These are phyloP conservation scores for Phytophthora agathidicida DNA, from an alignment of 352 stramenopile genomes.

Conservation along the genomic window DNA sequence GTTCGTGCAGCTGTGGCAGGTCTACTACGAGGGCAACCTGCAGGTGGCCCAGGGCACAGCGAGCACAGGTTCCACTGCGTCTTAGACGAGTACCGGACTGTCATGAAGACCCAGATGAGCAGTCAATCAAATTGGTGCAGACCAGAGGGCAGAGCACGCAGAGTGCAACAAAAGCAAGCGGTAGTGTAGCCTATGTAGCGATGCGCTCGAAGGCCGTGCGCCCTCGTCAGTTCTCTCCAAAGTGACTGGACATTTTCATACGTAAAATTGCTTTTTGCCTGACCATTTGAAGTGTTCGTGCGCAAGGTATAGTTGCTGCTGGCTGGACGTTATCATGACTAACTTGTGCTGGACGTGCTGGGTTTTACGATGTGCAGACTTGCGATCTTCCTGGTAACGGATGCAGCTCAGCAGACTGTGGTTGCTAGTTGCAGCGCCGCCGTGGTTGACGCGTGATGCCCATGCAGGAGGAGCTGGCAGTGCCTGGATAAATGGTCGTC, in stretches of 20 bases:
- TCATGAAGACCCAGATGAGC: slow-evolving; percentile 20
- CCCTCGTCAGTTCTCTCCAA: slow-evolving; percentile 18
- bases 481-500: slow-evolving; percentile 8
- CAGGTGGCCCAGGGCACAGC: slow-evolving; percentile 54
- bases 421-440: neutral
- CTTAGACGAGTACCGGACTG: slow-evolving; percentile 31
- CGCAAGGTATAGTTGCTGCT: too few species aligned
- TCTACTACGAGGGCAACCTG: slow-evolving; percentile 83
- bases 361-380: too few species aligned
- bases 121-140: neutral
- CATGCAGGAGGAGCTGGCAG: slow-evolving; percentile 4
- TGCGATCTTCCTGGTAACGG: slow-evolving; percentile 19
- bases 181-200: slow-evolving; percentile 50
- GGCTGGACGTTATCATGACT: neutral
- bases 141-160: slow-evolving; percentile 9
- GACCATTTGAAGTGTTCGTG: too few species aligned
- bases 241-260: slow-evolving; percentile 46
- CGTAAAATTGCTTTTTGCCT: slow-evolving; percentile 39
- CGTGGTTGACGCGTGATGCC: neutral
- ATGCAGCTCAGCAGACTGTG: slow-evolving; percentile 10
- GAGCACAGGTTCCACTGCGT: slow-evolving; percentile 16
- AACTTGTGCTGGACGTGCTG: too few species aligned
- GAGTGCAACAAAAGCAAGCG: slow-evolving; percentile 31
- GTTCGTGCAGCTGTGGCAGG: slow-evolving; percentile 90
- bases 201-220: slow-evolving; percentile 13